Conservation (phyloP, 306 rosid species). For the Lathyrus sativus region DNA sequence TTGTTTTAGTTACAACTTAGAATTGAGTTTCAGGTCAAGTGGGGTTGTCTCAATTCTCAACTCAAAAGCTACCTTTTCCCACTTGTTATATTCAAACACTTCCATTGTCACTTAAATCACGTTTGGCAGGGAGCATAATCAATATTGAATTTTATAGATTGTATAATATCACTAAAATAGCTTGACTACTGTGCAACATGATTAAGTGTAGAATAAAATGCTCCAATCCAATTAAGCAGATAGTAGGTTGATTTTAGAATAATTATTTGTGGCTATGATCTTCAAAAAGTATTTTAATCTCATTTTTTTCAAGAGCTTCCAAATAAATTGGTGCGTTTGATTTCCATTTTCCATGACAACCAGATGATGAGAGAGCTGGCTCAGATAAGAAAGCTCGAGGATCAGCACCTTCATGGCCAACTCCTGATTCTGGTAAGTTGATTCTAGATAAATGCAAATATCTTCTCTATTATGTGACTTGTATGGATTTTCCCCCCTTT, state of each 20-base stretch:
- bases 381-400: slow-evolving; percentile 83
- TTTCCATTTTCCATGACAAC: slow-evolving; percentile 38
- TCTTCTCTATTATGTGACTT: slow-evolving; percentile 24
- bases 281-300: neutral
- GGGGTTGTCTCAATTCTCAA: neutral
- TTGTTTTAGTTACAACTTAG: neutral
- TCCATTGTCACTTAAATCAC: neutral
- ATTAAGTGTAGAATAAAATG: neutral
- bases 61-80: neutral
- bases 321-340: slow-evolving; percentile 27
- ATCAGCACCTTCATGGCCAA: slow-evolving; percentile 54
- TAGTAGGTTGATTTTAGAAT: slow-evolving; percentile 35
- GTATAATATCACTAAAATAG: neutral
- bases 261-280: neutral
- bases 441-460: slow-evolving; percentile 22
- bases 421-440: slow-evolving; percentile 76
- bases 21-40: neutral
- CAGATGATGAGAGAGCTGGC: slow-evolving; percentile 77
- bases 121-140: neutral
- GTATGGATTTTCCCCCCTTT: slow-evolving; percentile 1
- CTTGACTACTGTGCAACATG: neutral
- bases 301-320: slow-evolving; percentile 23
- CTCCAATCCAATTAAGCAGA: neutral
- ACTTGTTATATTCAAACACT: neutral
- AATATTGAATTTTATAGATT: neutral